Evolutionary conservation across 2,329 filamentous ascomycete species (phyloP).

Genomic region (Trichoderma polysporum): DNA sequence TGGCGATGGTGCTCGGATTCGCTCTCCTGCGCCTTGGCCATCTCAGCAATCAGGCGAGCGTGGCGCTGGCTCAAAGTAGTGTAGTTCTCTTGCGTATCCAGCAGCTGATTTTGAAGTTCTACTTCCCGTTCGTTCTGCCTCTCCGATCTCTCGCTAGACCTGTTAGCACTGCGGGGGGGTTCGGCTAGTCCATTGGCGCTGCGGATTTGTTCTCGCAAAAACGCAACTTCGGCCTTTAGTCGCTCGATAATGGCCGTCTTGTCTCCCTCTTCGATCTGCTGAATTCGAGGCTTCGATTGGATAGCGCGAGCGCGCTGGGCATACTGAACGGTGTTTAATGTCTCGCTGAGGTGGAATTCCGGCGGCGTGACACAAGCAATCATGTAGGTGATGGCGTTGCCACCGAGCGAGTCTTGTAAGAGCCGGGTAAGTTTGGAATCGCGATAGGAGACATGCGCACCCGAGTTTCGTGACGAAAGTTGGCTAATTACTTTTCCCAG

Average conservation of each 20-base stretch:
- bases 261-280: conserved; percentile 89
- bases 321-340: conserved; percentile 95
- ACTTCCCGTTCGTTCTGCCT: conserved; percentile 80
- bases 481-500: conserved; percentile 98
- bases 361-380: conserved; percentile 96
- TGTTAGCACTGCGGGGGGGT: conserved; percentile 51
- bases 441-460: conserved; percentile 92
- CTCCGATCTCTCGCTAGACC: conserved; percentile 69
- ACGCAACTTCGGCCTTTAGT: conserved; percentile 88
- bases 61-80: conserved; percentile 86
- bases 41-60: conserved; percentile 90
- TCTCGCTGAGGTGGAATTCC: conserved; percentile 96
- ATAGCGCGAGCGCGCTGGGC: conserved; percentile 94
- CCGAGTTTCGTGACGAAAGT: conserved; percentile 82
- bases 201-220: conserved; percentile 89
- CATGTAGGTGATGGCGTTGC: conserved; percentile 99
- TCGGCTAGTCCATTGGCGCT: conserved; percentile 67
- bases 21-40: conserved; percentile 79
- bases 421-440: conserved; percentile 96
- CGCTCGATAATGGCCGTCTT: conserved; percentile 93
- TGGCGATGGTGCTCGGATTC: conserved; percentile 59
- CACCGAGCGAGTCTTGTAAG: conserved; percentile 92
- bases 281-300: conserved; percentile 95
- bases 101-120: conserved; percentile 88
- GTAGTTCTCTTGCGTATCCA: conserved; percentile 95